Base-by-base conservation (phyloP, 2,329 filamentous ascomycete genomes). In the Nectriaceae sp. region DNA sequence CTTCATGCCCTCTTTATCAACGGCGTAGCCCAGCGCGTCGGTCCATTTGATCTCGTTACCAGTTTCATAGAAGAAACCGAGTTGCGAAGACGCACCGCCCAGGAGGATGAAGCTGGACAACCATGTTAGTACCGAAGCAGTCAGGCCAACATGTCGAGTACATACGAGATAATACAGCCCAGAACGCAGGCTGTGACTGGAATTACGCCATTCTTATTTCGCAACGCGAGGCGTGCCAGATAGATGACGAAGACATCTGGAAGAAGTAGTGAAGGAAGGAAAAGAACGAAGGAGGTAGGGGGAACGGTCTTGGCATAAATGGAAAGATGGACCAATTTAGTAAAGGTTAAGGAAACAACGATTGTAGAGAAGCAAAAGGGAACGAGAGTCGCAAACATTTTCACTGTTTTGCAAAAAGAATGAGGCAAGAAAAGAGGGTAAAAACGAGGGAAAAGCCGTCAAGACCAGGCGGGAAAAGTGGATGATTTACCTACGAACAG, bases 41-140 rank as follows among this genome's bases (percentile, higher is more conserved):
- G 53, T 55, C 65, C 65, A 68, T 41, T 67, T 59, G 8, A 68
- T 50, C 46, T 67, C 63, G 22, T 62, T 64, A 13, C 65, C 65
- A 0, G 65, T 66, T 40, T 66, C 58, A 40, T 55, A 51, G 42
- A 52, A 68, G 40, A 68, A 68, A 21, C 65, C 64, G 11, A 67
- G 52, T 41, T 68, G 64, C 5, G 65, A 65, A 3, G 65, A 52
- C 18, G 64, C 64, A 18, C 61, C 66, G 38, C 54, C 52, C 13
- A 65, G 42, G 1, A 59, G 58, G 5, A 67, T 42, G 13, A 65
- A 20, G 21, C 66, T 68, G 46, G 19, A 22, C 35, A 22, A 26
- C 21, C 47, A 19, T 22, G 42, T 31, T 31, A 31, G 26, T 10
- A 31, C 10, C 8, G 10, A 8, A 10, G 26, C 26, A 31, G 26